Conservation (phyloP, 2,329 filamentous ascomycete species). For the Penicillium sp. region DNA sequence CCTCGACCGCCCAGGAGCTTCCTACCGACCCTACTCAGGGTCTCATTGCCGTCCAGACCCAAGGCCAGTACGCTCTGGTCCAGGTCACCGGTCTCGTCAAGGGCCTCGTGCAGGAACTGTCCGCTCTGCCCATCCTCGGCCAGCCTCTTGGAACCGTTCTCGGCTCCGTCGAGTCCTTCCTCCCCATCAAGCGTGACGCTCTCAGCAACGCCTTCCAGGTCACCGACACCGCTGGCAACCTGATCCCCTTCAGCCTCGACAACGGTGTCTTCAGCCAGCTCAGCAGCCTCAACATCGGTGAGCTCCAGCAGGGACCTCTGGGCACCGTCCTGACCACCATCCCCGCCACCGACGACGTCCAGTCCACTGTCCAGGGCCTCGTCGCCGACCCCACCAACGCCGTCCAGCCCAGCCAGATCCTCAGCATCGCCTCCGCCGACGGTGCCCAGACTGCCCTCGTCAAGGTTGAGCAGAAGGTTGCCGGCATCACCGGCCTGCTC, state of each 20-base stretch:
- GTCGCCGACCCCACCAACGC: constrained; percentile 13
- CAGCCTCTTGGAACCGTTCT: constrained; percentile 12
- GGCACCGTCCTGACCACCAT: constrained; percentile 16
- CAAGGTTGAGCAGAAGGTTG: constrained; percentile 12
- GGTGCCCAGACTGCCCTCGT: constrained; percentile 15
- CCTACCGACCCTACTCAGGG: constrained; percentile 16
- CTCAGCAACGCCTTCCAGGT: not conserved
- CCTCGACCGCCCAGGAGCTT: constrained; percentile 22
- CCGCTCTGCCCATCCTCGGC: constrained; percentile 7
- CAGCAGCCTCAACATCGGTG: not conserved
- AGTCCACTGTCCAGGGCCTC: constrained; percentile 9
- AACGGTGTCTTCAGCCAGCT: not conserved
- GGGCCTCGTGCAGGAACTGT: constrained; percentile 7
- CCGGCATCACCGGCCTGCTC: constrained; percentile 8
- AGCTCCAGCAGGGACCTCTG: constrained; percentile 7
- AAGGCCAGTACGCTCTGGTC: constrained; percentile 14
- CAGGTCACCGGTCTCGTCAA: constrained; percentile 14
- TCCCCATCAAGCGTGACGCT: constrained; percentile 1
- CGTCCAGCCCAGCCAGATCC: too few species aligned
- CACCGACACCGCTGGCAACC: not conserved
- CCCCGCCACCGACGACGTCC: constrained; percentile 9
- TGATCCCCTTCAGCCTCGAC: constrained; percentile 9
- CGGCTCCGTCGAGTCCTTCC: constrained; percentile 13
- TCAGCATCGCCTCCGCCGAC: constrained; percentile 12
- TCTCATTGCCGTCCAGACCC: constrained; percentile 24